phyloP scores from a whole-genome alignment of 495 filamentous ascomycete species.

The Aspergillus leporis region DNA sequence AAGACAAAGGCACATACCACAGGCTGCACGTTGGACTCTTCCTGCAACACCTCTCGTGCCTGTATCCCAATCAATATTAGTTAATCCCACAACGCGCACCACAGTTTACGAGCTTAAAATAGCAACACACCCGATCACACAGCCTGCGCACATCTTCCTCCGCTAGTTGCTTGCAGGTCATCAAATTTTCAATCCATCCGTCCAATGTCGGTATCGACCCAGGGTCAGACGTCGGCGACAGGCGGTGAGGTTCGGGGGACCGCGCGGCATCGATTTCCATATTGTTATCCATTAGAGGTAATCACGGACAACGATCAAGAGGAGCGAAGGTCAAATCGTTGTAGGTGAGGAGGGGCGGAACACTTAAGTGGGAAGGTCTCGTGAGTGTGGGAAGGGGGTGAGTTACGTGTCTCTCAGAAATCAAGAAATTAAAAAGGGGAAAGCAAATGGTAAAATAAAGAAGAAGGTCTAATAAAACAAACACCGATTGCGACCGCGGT shows the following conservation, averaged over 20 bases:
- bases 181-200: conserved; percentile 97
- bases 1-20: conserved; percentile 67
- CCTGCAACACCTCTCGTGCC: conserved; percentile 94
- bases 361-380: conserved; percentile 42
- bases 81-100: background rate
- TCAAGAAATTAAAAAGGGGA: conserved; percentile 1
- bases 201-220: conserved; percentile 89
- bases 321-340: conserved; percentile 21
- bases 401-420: conserved; percentile 3
- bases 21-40: conserved; percentile 97
- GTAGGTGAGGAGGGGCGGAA: conserved; percentile 32
- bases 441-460: conserved; percentile 9
- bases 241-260: conserved; percentile 75
- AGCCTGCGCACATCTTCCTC: conserved; percentile 94
- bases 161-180: conserved; percentile 96
- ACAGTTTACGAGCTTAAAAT: background rate
- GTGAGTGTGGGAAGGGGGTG: conserved; percentile 27
- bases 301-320: conserved; percentile 14
- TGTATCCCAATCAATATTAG: conserved; percentile 36
- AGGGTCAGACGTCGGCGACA: conserved; percentile 74
- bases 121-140: conserved; percentile 84
- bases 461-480: conserved; percentile 9
- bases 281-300: conserved; percentile 81
- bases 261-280: conserved; percentile 90
- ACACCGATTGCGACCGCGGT: conserved; percentile 11